Evolutionary conservation across 345 rosid genomes (phyloP), one percentile per base, ranked within the genome.

Genomic region (Citropsis articulata): DNA sequence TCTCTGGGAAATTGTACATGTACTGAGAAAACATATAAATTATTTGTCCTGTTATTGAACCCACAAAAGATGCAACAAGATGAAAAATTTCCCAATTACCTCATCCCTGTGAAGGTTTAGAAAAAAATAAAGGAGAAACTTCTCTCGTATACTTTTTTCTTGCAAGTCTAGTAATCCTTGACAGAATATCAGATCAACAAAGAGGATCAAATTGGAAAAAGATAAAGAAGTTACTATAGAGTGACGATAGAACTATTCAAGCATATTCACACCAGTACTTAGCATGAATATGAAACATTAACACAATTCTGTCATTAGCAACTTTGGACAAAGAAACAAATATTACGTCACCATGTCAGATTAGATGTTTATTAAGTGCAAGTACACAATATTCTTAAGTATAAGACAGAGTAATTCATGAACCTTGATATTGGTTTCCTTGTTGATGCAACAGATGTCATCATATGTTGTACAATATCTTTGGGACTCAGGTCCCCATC

Each of bases 401-500:
- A 78, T 2, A 62, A 56, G 71, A 12, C 66, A 31, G 53, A 73
- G 25, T 27, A 30, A 71, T 25, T 56, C 35, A 76, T 55, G 59
- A 81, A 96, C 99, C 99, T 97, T 67, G 99, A 97, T 91, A 94
- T 86, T 82, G 93, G 98, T 40, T 93, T 97, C 85, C 85, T 91
- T 16, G 98, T 90, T 61, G 92, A 88, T 40, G 94, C 94, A 79
- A 89, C 90, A 79, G 97, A 88, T 62, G 88, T 90, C 99, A 96
- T 90, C 83, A 94, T 85, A 82, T 89, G 90, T 75, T 94, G 98
- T 69, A 83, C 98, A 78, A 96, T 88, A 75, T 94, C 95, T 82
- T 85, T 93, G 12, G 99, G 98, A 30, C 91, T 81, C 77, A 94
- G 99, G 67, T 89, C 98, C 72, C 93, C 90, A 72, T 88, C 94